Percentiles rank a stretch among this genome's conserved stretches.
Evolutionary conservation across 345 rosid species (phyloP).

Genomic region (Hibiscus trionum): DNA sequence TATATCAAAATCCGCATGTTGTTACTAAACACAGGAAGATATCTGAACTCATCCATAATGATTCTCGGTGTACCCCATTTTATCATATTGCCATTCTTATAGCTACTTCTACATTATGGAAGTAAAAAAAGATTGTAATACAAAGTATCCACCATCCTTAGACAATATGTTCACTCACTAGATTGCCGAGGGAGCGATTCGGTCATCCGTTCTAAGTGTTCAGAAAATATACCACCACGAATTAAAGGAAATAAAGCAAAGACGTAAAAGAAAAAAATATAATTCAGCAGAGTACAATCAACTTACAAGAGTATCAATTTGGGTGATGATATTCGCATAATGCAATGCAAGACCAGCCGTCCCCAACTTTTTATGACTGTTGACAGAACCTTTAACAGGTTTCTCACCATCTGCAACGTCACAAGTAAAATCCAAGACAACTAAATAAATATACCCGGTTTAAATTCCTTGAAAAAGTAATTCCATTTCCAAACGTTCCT

Average conservation of each 20-base stretch:
- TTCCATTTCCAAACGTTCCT: background rate
- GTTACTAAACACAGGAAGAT: background rate
- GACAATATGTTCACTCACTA: background rate
- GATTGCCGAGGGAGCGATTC: background rate
- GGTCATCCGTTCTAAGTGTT: background rate
- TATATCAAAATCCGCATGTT: background rate
- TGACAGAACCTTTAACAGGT: slow-evolving; percentile 33
- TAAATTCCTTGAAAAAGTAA: background rate
- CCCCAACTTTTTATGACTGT: slow-evolving; percentile 57
- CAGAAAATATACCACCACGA: background rate
- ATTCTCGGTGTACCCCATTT: background rate
- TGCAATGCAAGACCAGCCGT: slow-evolving; percentile 97
- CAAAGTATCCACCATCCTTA: background rate
- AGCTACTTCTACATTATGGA: background rate
- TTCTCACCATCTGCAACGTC: slow-evolving; percentile 55
- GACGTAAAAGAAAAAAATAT: slow-evolving; percentile 1
- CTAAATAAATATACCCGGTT: background rate
- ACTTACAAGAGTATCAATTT: slow-evolving; percentile 92
- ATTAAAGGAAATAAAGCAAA: background rate
- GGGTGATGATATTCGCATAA: slow-evolving; percentile 88
- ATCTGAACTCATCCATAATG: background rate
- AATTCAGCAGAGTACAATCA: background rate
- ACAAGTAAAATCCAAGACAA: background rate
- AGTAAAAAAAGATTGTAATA: background rate
- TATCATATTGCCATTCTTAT: background rate